Evolutionary conservation across 495 filamentous ascomycete genomes (phyloP), one percentile per base, ranked within the genome.

Genomic region (Collariella sp.): DNA sequence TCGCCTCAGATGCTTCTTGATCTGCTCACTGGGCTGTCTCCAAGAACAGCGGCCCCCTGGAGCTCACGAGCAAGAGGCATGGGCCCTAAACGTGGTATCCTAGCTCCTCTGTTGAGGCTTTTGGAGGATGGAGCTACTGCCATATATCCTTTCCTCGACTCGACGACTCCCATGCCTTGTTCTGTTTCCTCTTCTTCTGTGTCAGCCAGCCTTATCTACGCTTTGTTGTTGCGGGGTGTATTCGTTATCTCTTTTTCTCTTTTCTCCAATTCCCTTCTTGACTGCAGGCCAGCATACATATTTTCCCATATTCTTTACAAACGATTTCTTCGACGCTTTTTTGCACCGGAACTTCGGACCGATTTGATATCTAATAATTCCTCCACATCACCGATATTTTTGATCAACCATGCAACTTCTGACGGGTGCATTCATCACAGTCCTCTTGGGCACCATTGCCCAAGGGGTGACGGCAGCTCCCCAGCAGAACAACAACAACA

Each of bases 201-300:
- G 45, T 44, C 42, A 50, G 20, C 35, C 46, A 19, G 52, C 49
- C 26, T 13, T 18, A n/a, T n/a, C n/a, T n/a, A n/a, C n/a, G n/a
- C 19, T 41, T 36, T 54, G 19, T 22, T 34, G 42, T 20, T 7
- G 18, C 48, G 23, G 36, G 10, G 33, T 47, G 40, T 23, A 11
- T 46, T 18, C 15, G 33, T 26, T 50, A 12, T 52, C 36, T 46
- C 51, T 23, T 36, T 52, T 35, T 46, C 29, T 39, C 23, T 35
- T 56, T 39, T 52, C 54, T 44, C n/a, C 47, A 33, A 11, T 68
- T 64, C 57, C 50, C 45, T 68, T 65, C 58, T 55, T 59, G 53
- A 63, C 66, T 67, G 62, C 66, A 57, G 61, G 65, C 44, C 65
- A 67, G 65, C 31, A 26, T 57, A 50, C 54, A 56, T 53, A 12